These are phyloP conservation scores for Xylogone sp. DNA, from an alignment of 2,329 filamentous ascomycete species.

Conservation along the genomic window DNA sequence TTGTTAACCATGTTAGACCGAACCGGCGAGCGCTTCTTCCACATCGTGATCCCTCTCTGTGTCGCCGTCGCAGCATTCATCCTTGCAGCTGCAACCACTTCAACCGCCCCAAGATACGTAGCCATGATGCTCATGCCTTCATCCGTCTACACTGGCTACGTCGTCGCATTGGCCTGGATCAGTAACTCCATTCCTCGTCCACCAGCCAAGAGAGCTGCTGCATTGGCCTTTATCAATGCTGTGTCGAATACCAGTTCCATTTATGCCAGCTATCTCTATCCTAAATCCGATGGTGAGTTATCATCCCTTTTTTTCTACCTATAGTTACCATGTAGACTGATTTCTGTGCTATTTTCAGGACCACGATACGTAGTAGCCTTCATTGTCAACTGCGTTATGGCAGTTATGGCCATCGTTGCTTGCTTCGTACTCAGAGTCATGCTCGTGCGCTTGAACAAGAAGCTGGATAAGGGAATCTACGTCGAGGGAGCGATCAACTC, in stretches of 20 bases:
- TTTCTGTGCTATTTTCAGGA: constrained; percentile 14
- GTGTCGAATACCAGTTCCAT: constrained; percentile 67
- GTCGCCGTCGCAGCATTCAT: constrained; percentile 64
- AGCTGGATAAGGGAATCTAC: constrained; percentile 57
- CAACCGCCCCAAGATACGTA: constrained; percentile 59
- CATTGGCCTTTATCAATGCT: constrained; percentile 75
- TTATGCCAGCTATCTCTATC: constrained; percentile 67
- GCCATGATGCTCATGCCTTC: constrained; percentile 71
- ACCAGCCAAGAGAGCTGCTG: constrained; percentile 58
- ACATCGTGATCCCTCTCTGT: constrained; percentile 59
- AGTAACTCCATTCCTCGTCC: constrained; percentile 71
- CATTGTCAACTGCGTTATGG: constrained; percentile 63
- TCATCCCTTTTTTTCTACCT: constrained; percentile 13
- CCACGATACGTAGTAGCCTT: constrained; percentile 54
- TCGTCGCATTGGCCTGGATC: constrained; percentile 71
- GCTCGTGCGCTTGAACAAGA: constrained; percentile 63
- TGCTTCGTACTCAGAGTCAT: constrained; percentile 61
- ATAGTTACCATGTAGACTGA: constrained; percentile 51
- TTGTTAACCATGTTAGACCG: constrained; percentile 39
- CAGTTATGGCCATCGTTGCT: constrained; percentile 58
- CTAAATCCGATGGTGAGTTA: constrained; percentile 32
- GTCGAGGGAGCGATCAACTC: constrained; percentile 50
- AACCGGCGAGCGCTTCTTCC: constrained; percentile 67
- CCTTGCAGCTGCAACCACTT: constrained; percentile 59
- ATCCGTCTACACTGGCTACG: constrained; percentile 62